phyloP scores from a whole-genome alignment of 2,329 filamentous ascomycete species.

The Lachnum nothofagi region DNA sequence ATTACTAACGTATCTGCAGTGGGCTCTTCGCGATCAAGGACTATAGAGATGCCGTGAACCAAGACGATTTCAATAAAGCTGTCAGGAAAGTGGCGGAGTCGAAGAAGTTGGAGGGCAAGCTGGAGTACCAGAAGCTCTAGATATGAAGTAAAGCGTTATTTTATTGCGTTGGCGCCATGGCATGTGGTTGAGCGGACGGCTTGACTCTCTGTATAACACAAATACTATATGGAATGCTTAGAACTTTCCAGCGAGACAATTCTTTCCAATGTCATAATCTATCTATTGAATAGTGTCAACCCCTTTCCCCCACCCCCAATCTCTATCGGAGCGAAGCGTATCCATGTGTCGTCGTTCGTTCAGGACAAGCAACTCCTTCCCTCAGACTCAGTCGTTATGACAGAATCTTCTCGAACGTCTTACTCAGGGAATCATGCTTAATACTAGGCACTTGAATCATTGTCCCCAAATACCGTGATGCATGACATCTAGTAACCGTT shows the following conservation, averaged over 20 bases:
- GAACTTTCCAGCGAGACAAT: neutral
- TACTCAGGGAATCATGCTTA: too few species aligned
- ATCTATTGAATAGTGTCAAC: too few species aligned
- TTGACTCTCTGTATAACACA: constrained; percentile 30
- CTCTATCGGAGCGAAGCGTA: too few species aligned
- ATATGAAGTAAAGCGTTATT: constrained; percentile 17
- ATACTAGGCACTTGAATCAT: too few species aligned
- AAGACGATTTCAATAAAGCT: constrained; percentile 99
- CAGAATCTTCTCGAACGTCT: too few species aligned
- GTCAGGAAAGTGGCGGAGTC: constrained; percentile 94
- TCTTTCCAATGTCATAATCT: neutral
- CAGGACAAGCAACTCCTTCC: too few species aligned
- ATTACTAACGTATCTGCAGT: constrained; percentile 42
- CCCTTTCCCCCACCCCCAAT: too few species aligned
- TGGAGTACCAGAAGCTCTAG: constrained; percentile 94
- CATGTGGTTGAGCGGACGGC: constrained; percentile 23
- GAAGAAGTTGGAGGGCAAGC: constrained; percentile 97
- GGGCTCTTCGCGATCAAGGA: constrained; percentile 98
- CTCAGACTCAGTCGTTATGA: too few species aligned
- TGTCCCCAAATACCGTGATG: too few species aligned
- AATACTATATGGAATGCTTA: constrained; percentile 25
- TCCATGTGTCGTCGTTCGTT: too few species aligned
- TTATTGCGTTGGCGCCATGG: constrained; percentile 23
- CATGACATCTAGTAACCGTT: too few species aligned
- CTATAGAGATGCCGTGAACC: constrained; percentile 90